Evolutionary conservation across 2,329 filamentous ascomycete genomes (phyloP), one percentile per base, ranked within the genome.

Genomic region (Botrytis deweyae): DNA sequence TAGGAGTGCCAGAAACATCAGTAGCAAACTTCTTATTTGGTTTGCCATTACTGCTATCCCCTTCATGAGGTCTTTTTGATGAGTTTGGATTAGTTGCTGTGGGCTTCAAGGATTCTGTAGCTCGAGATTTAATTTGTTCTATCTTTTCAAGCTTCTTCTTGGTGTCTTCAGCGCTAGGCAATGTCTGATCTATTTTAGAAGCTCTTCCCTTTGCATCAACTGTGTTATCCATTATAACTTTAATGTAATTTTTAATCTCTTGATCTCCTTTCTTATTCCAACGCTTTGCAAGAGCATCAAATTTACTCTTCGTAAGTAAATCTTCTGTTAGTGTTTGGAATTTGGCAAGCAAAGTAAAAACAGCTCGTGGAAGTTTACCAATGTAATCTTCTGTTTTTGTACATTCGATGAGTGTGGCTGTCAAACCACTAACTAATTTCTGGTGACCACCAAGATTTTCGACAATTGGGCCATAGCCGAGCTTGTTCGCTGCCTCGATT

Each of bases 211-310:
- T 79, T 20, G 78, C 78, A 62, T 81, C 79, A 16, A 69, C 75
- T 12, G 81, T 81, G 73, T 79, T 82, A 36, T 80, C 77, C n/a
- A 87, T 82, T 65, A 92, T 90, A 74, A 87, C 86, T 52, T 87
- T 85, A 7, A 91, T 88, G 65, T 91, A 83, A 7, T 86, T 86
- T 78, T 91, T 91, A 66, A 89, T 88, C 70, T 91, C 88, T 0
- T 87, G 86, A 78, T 92, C 90, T 40, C 89, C 91, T 78, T 89
- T 90, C 78, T 80, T 90, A 74, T 86, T 86, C 79, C 92, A 88
- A 14, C 88, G 86, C 75, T 88, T 88, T 59, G 90, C 86, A 25
- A 92, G 87, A 72, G 88, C 89, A 73, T 89, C 87, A 73, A 94
- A 88, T 78, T 92, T 92, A 59, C 89, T 87, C 75, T 88, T 90